Base-by-base conservation (phyloP, 768 basidiomycete genomes). In the Termitomyces sp. region DNA sequence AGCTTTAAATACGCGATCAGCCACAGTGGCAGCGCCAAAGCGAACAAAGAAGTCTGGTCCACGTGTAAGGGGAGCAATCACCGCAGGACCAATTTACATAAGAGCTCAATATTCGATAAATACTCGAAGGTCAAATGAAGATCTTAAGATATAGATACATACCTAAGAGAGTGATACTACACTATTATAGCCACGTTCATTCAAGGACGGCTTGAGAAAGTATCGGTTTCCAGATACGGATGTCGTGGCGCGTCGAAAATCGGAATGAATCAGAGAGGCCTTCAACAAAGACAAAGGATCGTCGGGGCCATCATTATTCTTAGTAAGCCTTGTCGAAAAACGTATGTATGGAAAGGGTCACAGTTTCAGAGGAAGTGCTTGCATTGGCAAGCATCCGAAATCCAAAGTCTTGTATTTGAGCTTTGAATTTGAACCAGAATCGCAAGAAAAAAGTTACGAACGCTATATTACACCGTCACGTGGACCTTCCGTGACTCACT, bases 31-130 rank as follows among this genome's bases (percentile, higher is more conserved):
- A 25, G 20, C 31, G 13, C 20, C 46, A 5, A 35, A 47, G 29
- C n/a, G n/a, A n/a, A 23, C 16, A 23, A 48, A 32, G 47, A 49
- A 36, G 47, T 35, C 29, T 29, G 29, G 29, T 49, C n/a, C 47
- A 49, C 47, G 47, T 49, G 47, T 49, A 36, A 48, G 47, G n/a
- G n/a, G n/a, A n/a, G 33, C 23, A 13, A 49, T 49, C 47, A 7
- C 47, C 47, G 35, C 35, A 13, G 33, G 11, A 16, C 12, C 35
- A 38, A 25, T 49, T 49, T 49, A 49, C 47, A 49, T 49, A 49
- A 49, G 35, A 27, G 16, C 13, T 9, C 15, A 16, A 23, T 16
- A 22, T 25, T 13, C 42, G 13, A 43, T 27, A 25, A 27, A 2
- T 18, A n/a, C n/a, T n/a, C n/a, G n/a, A 27, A 22, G 31, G 15